Evolutionary conservation across 306 rosid genomes (phyloP).

Genomic region (Pyrus bretschneideri): DNA sequence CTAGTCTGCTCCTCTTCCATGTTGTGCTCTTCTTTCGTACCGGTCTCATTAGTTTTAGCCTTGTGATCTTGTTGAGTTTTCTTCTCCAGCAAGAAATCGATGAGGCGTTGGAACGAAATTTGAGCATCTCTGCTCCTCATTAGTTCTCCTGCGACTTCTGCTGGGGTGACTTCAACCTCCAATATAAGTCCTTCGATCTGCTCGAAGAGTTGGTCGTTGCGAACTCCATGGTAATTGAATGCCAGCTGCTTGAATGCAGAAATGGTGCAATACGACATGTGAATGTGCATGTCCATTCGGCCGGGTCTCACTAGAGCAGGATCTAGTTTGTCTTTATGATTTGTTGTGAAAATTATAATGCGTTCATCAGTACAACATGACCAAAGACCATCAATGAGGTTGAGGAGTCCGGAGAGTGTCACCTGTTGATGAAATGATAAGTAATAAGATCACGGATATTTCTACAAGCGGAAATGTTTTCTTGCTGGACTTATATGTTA

Average conservation of each 20-base stretch:
- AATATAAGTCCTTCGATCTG: constrained; percentile 27
- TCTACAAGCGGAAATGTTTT: neutral
- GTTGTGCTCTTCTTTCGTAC: too few species aligned
- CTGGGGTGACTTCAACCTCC: constrained; percentile 40
- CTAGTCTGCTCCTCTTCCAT: too few species aligned
- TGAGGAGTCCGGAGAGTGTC: constrained; percentile 46
- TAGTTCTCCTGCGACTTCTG: constrained; percentile 45
- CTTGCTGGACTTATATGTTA: too few species aligned
- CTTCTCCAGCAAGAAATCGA: too few species aligned
- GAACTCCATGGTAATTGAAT: constrained; percentile 15
- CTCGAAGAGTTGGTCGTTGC: constrained; percentile 22
- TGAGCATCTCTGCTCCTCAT: constrained; percentile 18
- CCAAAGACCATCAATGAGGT: constrained; percentile 47
- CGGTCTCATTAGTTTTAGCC: too few species aligned
- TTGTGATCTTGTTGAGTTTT: too few species aligned
- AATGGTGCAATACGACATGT: constrained; percentile 32
- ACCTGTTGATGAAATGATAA: constrained; percentile 16
- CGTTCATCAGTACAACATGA: constrained; percentile 42
- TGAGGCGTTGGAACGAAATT: too few species aligned
- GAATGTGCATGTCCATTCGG: constrained; percentile 48
- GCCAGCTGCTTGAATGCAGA: constrained; percentile 32
- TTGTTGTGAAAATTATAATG: constrained; percentile 41
- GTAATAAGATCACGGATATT: too few species aligned
- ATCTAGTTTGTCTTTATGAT: constrained; percentile 38
- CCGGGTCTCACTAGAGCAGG: constrained; percentile 59